Conservation (phyloP, 768 basidiomycete species). For the Jaapia argillacea region DNA sequence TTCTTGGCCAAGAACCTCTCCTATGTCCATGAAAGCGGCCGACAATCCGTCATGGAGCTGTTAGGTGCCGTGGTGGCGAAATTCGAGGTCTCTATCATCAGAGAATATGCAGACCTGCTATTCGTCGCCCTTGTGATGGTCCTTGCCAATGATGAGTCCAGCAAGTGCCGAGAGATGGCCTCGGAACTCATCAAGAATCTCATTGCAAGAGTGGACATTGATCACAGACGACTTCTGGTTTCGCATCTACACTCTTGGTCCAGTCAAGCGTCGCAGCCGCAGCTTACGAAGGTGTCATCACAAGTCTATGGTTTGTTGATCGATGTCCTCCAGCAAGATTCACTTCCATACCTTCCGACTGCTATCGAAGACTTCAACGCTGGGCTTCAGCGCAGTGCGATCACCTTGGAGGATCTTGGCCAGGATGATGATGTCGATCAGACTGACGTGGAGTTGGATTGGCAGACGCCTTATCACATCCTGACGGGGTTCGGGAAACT, state of each 20-base stretch:
- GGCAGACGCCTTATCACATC: slow-evolving; percentile 79
- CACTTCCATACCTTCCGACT: slow-evolving; percentile 30
- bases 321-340: slow-evolving; percentile 48
- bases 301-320: slow-evolving; percentile 80
- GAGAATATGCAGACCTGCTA: slow-evolving; percentile 79
- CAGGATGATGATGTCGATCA: slow-evolving; percentile 31
- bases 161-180: slow-evolving; percentile 84
- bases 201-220: slow-evolving; percentile 55
- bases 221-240: slow-evolving; percentile 43
- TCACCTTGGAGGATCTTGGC: slow-evolving; percentile 26
- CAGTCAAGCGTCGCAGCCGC: slow-evolving; percentile 42
- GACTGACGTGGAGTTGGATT: slow-evolving; percentile 48
- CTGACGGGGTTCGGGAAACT: slow-evolving; percentile 59
- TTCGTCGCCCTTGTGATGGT: slow-evolving; percentile 91
- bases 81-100: slow-evolving; percentile 64
- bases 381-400: slow-evolving; percentile 34
- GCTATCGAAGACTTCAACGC: slow-evolving; percentile 50
- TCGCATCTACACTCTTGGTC: slow-evolving; percentile 78
- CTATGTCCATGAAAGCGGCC: slow-evolving; percentile 84
- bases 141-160: slow-evolving; percentile 87
- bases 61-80: slow-evolving; percentile 78
- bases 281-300: slow-evolving; percentile 62
- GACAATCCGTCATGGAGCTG: slow-evolving; percentile 89
- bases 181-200: slow-evolving; percentile 74
- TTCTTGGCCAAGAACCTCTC: slow-evolving; percentile 90